Percentiles rank a stretch among this genome's conserved stretches.
These are phyloP conservation scores for Dendrocalamus latiflorus DNA, from an alignment of 202 grass and related monocot genomes.

Conservation along the genomic window DNA sequence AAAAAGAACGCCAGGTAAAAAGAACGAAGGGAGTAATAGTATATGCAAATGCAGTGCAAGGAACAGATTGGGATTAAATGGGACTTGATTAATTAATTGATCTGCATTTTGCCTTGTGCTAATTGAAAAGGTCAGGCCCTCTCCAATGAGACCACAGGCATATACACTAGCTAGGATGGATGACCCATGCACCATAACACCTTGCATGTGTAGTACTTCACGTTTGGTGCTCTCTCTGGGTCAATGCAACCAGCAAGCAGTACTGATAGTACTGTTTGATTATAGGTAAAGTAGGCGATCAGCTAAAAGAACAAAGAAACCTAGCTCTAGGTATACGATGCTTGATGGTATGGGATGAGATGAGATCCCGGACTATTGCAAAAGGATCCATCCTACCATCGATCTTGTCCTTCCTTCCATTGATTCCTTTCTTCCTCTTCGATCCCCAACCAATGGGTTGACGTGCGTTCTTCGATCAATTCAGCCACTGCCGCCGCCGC, in stretches of 20 bases:
- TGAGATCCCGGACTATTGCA: slow-evolving; percentile 9
- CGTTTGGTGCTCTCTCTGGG: background rate
- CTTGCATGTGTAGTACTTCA: background rate
- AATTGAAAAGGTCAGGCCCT: background rate
- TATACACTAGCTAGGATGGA: background rate
- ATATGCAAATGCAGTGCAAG: background rate
- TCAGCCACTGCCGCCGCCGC: background rate
- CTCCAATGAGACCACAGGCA: background rate
- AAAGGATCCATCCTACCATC: background rate
- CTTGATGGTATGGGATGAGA: background rate
- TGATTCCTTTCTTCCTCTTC: background rate
- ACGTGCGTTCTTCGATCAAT: background rate
- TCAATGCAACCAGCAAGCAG: slow-evolving; percentile 1
- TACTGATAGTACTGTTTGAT: background rate
- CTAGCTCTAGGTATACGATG: slow-evolving; percentile 8
- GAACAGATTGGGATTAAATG: background rate
- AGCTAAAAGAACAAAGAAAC: slow-evolving; percentile 19
- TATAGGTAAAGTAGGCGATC: background rate
- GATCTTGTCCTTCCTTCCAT: background rate
- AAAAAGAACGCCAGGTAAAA: background rate
- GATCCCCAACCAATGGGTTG: background rate
- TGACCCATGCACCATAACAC: background rate
- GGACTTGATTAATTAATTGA: background rate
- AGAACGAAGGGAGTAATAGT: too few relatives aligned
- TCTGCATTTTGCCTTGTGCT: background rate